Base-by-base conservation (phyloP, 2,329 filamentous ascomycete species). In the Monilinia fructicola region DNA sequence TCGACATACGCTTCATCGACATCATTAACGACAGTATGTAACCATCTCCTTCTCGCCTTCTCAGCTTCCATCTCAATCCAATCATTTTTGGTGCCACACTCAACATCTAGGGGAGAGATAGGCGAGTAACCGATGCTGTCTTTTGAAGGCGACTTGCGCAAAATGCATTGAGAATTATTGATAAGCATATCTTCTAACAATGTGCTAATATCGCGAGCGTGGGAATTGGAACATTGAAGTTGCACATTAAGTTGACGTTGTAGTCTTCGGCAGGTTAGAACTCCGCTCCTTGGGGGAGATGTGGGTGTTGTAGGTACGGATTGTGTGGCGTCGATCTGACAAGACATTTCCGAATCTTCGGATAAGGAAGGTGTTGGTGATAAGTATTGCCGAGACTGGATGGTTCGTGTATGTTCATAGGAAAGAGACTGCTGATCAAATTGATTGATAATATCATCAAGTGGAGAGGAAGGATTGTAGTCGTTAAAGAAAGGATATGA, bases 191-290 rank as follows among this genome's bases (percentile, higher is more conserved):
- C 61, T n/a, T 67, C 65, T n/a, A 70, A 65, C 5, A 70, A 44
- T 4, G 44, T 53, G 11, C 55, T 58, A 50, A 70, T 69, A 42
- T 68, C 67, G n/a, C 64, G 65, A 35, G 68, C 54, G 12, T 70
- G 69, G 16, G 58, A 21, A 14, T 38, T 56, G 28, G 60, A 69
- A 40, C 44, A 65, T 50, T 69, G 69, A 6, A 70, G 65, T 42
- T 70, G 67, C 4, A 67, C 55, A 35, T 70, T 69, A 18, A 70
- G 18, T 40, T 70, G 69, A 21, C 69, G 65, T 54, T 69, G 69
- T 14, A 66, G 54, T 35, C 69, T 58, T 10, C 69, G 65, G 42
- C 65, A 67, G n/a, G 66, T 54, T 53, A 54, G 35, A 4, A 64
- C 26, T 4, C 54, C 58, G 2, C n/a, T 48, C 2, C 54, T 35